phyloP scores from a whole-genome alignment of 2,329 filamentous ascomycete genomes.

The Fulvia fulva region DNA sequence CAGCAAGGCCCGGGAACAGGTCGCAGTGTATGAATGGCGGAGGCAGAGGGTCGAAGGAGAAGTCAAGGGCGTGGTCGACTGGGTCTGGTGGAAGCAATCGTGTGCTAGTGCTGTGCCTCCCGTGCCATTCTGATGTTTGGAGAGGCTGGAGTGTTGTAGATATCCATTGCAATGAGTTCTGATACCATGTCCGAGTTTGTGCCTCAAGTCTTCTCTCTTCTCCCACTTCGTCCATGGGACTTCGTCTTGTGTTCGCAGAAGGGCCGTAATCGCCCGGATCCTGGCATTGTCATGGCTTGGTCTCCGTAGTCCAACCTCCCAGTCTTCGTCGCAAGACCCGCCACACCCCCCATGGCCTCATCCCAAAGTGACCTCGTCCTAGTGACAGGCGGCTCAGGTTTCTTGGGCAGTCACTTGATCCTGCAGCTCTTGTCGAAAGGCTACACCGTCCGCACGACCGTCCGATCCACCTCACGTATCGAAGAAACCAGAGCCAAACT shows the following conservation, averaged over 20 bases:
- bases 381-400: slow-evolving; percentile 51
- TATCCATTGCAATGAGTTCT: too few species aligned
- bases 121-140: neutral
- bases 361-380: slow-evolving; percentile 31
- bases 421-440: slow-evolving; percentile 25
- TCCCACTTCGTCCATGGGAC: too few species aligned
- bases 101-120: neutral
- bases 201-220: too few species aligned
- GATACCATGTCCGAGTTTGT: too few species aligned
- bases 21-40: too few species aligned
- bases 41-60: neutral
- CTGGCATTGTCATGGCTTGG: neutral
- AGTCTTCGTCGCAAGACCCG: neutral
- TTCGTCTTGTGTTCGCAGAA: too few species aligned
- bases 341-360: neutral
- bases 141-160: neutral
- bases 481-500: slow-evolving; percentile 25
- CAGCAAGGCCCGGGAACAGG: neutral
- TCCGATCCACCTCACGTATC: slow-evolving; percentile 24
- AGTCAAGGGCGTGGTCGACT: neutral
- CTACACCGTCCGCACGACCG: slow-evolving; percentile 32
- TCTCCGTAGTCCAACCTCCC: neutral
- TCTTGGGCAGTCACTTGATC: slow-evolving; percentile 35
- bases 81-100: neutral
- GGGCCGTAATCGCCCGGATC: too few species aligned